A percentile compares a stretch with the other conserved stretches of the same genome.
Conservation (phyloP, 2,329 filamentous ascomycete species). For the Emydomyces testavorans region DNA sequence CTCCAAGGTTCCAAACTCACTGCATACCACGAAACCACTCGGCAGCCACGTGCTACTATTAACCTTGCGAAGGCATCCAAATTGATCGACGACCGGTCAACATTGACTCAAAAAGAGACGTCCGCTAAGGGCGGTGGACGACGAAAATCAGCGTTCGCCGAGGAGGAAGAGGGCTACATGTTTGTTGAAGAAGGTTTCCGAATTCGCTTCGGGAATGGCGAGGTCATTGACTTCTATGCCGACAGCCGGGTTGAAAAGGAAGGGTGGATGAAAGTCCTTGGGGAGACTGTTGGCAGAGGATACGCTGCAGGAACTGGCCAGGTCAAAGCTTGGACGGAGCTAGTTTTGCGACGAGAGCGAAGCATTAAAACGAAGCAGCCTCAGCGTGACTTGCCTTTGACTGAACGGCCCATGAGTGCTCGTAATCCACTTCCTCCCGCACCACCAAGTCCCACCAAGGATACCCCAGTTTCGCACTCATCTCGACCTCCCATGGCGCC, state of each 20-base stretch:
- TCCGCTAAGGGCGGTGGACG: constrained; percentile 64
- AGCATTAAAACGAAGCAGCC: constrained; percentile 26
- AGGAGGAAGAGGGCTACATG: constrained; percentile 98
- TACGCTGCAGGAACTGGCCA: constrained; percentile 32
- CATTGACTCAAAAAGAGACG: constrained; percentile 73
- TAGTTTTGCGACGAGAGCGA: constrained; percentile 44
- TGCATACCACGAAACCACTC: constrained; percentile 88
- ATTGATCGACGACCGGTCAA: constrained; percentile 80
- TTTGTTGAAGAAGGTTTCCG: constrained; percentile 99
- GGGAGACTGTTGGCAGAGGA: constrained; percentile 55
- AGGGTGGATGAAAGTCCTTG: constrained; percentile 82
- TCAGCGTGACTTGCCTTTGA: background rate
- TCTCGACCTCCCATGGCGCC: constrained; percentile 24
- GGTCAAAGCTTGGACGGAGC: constrained; percentile 50
- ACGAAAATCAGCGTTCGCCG: constrained; percentile 87
- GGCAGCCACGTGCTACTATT: constrained; percentile 91
- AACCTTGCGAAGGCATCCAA: constrained; percentile 88
- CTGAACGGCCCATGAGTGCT: constrained; percentile 11
- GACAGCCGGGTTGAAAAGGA: constrained; percentile 81
- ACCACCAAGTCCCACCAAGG: constrained; percentile 20
- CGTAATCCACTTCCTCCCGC: constrained; percentile 10
- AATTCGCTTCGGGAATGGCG: constrained; percentile 94
- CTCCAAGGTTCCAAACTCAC: constrained; percentile 82
- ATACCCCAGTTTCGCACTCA: constrained; percentile 21
- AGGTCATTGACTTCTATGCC: constrained; percentile 97